phyloP scores from a whole-genome alignment of 768 basidiomycete genomes.

The Trametes meyenii region DNA sequence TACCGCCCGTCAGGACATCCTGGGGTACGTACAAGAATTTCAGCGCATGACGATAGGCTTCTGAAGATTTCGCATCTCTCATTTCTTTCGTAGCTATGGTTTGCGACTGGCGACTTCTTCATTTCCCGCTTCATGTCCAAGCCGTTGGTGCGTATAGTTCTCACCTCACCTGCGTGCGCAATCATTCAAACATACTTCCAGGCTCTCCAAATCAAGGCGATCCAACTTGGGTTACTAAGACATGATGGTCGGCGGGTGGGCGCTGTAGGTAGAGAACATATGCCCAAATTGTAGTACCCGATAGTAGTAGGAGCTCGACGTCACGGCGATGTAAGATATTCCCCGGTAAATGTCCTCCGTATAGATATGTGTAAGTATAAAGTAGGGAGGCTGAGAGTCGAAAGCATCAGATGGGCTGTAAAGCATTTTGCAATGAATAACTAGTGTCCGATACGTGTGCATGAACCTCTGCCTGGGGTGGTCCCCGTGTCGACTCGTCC shows the following conservation, averaged over 20 bases:
- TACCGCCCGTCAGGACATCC: conserved; percentile 48
- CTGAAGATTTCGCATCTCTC: neutral
- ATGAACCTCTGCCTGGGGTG: neutral
- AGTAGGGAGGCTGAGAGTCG: neutral
- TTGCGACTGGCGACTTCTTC: conserved; percentile 41
- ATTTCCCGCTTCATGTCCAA: conserved; percentile 40
- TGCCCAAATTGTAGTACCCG: neutral
- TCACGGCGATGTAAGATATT: neutral
- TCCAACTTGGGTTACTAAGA: conserved; percentile 17
- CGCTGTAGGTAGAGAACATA: neutral
- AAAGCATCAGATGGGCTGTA: conserved; percentile 25
- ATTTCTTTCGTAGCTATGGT: conserved; percentile 41
- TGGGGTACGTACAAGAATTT: conserved; percentile 36
- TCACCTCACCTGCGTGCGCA: too few species aligned
- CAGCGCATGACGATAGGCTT: neutral
- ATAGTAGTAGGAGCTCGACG: neutral
- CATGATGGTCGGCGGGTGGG: conserved; percentile 13
- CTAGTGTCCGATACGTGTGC: conserved; percentile 29
- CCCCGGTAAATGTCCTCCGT: neutral
- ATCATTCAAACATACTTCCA: neutral
- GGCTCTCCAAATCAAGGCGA: conserved; percentile 23
- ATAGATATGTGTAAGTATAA: neutral
- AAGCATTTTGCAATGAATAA: conserved; percentile 35
- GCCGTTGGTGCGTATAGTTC: conserved; percentile 35
- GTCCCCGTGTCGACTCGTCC: conserved; percentile 29